Conservation (phyloP, 164 flowering plant species). For the Annona cherimola region DNA sequence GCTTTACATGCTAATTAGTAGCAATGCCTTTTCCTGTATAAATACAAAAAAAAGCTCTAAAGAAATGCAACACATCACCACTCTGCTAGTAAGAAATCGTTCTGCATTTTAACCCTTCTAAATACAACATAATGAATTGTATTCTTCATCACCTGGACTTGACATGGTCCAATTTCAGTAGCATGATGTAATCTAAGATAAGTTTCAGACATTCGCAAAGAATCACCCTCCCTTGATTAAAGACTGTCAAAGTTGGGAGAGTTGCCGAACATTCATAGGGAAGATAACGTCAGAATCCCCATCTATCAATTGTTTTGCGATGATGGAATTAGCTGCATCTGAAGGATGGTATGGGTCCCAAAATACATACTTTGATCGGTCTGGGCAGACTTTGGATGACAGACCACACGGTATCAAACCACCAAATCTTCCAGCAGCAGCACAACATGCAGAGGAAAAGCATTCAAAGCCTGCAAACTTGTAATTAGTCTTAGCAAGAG, state of each 20-base stretch:
- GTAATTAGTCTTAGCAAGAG: background rate
- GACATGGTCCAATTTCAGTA: background rate
- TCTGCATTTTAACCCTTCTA: background rate
- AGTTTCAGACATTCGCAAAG: background rate
- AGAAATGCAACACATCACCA: background rate
- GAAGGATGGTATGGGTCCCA: constrained; percentile 62
- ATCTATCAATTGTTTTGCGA: constrained; percentile 33
- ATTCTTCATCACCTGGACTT: background rate
- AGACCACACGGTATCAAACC: constrained; percentile 42
- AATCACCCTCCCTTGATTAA: background rate
- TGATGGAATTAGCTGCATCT: constrained; percentile 40
- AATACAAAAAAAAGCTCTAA: background rate
- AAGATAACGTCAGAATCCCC: constrained; percentile 27
- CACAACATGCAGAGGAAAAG: constrained; percentile 35
- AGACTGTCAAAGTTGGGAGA: constrained; percentile 12
- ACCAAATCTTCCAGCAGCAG: constrained; percentile 28
- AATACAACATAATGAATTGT: background rate
- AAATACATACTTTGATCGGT: constrained; percentile 47
- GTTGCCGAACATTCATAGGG: constrained; percentile 39
- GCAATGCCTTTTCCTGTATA: constrained; percentile 15
- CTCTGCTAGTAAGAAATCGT: background rate
- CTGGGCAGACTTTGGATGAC: constrained; percentile 30
- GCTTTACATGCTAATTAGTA: constrained; percentile 26
- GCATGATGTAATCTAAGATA: background rate
- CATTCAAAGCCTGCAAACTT: constrained; percentile 36